These are phyloP conservation scores for Ogataea thermomethanolica DNA, from an alignment of 805 yeast species.

Conservation along the genomic window DNA sequence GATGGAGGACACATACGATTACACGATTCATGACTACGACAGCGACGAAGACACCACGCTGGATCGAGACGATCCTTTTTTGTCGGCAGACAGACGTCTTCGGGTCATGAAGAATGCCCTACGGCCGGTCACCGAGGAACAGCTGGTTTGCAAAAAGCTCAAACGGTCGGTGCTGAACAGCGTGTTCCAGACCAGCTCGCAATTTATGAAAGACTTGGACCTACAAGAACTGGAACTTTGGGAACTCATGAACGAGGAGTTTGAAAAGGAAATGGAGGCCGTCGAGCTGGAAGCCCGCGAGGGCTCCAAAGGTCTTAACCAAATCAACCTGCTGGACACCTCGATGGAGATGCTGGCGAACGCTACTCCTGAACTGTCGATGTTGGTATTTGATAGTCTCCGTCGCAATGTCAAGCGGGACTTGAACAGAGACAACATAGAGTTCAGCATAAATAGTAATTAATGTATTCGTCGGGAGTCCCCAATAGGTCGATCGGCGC, in stretches of 20 bases:
- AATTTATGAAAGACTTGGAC: slow-evolving; percentile 27
- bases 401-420: slow-evolving; percentile 16
- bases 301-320: slow-evolving; percentile 5
- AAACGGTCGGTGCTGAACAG: slow-evolving; percentile 24
- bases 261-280: slow-evolving; percentile 27
- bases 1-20: slow-evolving; percentile 12
- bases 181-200: slow-evolving; percentile 28
- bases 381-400: slow-evolving; percentile 16
- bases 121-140: slow-evolving; percentile 25
- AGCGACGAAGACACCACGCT: slow-evolving; percentile 10
- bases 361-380: slow-evolving; percentile 18
- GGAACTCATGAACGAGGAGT: slow-evolving; percentile 33
- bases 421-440: slow-evolving; percentile 10
- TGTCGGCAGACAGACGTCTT: slow-evolving; percentile 24
- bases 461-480: background rate
- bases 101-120: slow-evolving; percentile 28
- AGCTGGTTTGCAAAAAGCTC: slow-evolving; percentile 22
- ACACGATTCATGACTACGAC: slow-evolving; percentile 11
- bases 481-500: slow-evolving; percentile 3
- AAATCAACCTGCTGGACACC: slow-evolving; percentile 18
- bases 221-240: slow-evolving; percentile 32
- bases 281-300: slow-evolving; percentile 12
- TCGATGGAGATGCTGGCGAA: slow-evolving; percentile 21
- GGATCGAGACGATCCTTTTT: slow-evolving; percentile 12
- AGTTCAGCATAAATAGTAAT: slow-evolving; percentile 6